Conservation (phyloP, 805 yeast species). For the Sugiyamaella valdiviana region DNA sequence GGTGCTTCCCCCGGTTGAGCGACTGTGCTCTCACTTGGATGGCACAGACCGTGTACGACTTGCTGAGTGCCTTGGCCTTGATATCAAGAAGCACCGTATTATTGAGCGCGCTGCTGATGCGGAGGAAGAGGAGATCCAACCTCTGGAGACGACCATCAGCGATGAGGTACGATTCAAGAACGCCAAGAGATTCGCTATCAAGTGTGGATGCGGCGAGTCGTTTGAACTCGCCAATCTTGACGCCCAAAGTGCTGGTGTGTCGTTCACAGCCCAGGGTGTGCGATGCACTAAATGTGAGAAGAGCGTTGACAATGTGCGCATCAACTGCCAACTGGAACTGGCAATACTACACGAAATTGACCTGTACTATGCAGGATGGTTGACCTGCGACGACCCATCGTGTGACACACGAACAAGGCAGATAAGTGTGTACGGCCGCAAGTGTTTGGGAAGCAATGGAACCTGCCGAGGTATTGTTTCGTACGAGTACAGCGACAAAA, state of each 20-base stretch:
- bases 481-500: conserved; percentile 69
- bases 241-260: conserved; percentile 46
- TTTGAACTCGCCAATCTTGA: conserved; percentile 74
- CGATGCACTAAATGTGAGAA: conserved; percentile 58
- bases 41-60: conserved; percentile 78
- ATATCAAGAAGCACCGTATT: conserved; percentile 51
- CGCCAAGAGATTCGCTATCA: conserved; percentile 47
- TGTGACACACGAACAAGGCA: conserved; percentile 80
- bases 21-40: conserved; percentile 77
- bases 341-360: conserved; percentile 64
- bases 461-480: conserved; percentile 72
- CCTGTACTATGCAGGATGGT: conserved; percentile 79
- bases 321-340: conserved; percentile 71
- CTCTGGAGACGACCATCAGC: conserved; percentile 72
- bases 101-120: conserved; percentile 19
- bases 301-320: conserved; percentile 44
- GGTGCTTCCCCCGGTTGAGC: conserved; percentile 81
- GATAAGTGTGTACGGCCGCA: conserved; percentile 79
- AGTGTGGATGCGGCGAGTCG: conserved; percentile 54
- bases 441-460: conserved; percentile 67
- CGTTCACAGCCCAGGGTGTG: conserved; percentile 62
- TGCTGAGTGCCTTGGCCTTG: conserved; percentile 73
- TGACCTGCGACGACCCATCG: conserved; percentile 75
- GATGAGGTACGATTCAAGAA: conserved; percentile 78
- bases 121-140: conserved; percentile 39